These are phyloP conservation scores for Skeletonema costatum DNA, from an alignment of 108 stramenopile genomes.

Conservation along the genomic window DNA sequence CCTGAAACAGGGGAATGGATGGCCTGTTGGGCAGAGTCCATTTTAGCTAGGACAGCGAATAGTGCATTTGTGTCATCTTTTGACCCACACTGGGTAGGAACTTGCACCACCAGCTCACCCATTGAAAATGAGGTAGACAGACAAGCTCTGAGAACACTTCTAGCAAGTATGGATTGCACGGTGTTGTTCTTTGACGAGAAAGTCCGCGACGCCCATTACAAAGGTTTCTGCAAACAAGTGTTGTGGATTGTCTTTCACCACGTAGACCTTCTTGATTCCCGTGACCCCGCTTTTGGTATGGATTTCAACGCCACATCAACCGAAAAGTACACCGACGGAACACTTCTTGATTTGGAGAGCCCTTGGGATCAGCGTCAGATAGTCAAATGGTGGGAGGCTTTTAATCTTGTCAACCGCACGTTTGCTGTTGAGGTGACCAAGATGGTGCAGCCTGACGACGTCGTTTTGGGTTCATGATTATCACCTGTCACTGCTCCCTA, in stretches of 20 bases:
- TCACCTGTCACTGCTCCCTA: slow-evolving; percentile 79
- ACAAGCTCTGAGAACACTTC: slow-evolving; percentile 37
- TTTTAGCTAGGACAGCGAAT: slow-evolving; percentile 64
- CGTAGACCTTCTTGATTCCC: slow-evolving; percentile 54
- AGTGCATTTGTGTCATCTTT: slow-evolving; percentile 40
- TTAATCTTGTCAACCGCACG: slow-evolving; percentile 55
- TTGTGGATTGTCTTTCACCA: slow-evolving; percentile 82
- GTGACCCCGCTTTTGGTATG: slow-evolving; percentile 41
- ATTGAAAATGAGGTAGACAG: slow-evolving; percentile 54
- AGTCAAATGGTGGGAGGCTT: slow-evolving; percentile 56
- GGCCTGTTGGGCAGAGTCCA: slow-evolving; percentile 68
- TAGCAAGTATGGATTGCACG: slow-evolving; percentile 68
- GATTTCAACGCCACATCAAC: slow-evolving; percentile 50
- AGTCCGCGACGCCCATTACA: slow-evolving; percentile 56
- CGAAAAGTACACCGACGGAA: slow-evolving; percentile 4
- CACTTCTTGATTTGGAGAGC: slow-evolving; percentile 15
- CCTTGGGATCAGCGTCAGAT: slow-evolving; percentile 51
- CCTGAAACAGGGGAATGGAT: slow-evolving; percentile 44
- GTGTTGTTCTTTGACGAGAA: slow-evolving; percentile 64
- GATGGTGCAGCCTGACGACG: slow-evolving; percentile 49
- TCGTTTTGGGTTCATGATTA: slow-evolving; percentile 91
- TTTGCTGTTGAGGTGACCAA: slow-evolving; percentile 53
- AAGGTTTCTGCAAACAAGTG: slow-evolving; percentile 74
- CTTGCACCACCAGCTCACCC: slow-evolving; percentile 35
- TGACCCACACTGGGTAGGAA: slow-evolving; percentile 72